Conservation (phyloP, 1,139 yeast species). For the Yamadazyma friedrichii region DNA sequence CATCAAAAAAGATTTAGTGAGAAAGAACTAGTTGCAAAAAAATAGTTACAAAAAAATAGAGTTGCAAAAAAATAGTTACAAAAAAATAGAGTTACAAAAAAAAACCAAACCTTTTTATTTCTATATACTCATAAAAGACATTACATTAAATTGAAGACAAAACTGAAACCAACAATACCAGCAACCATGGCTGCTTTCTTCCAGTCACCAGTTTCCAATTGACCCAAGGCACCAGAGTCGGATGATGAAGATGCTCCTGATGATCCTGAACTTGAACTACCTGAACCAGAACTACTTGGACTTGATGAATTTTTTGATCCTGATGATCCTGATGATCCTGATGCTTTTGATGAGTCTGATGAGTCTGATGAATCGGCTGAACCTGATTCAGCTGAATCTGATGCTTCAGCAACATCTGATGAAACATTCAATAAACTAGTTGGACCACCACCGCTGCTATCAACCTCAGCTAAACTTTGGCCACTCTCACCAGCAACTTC, state of each 20-base stretch:
- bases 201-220: conserved; percentile 32
- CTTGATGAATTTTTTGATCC: conserved; percentile 32
- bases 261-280: conserved; percentile 9
- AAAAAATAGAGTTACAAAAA: background rate
- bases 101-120: background rate
- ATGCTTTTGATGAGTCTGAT: conserved; percentile 10
- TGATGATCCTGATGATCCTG: conserved; percentile 6
- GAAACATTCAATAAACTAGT: conserved; percentile 11
- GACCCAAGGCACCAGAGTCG: conserved; percentile 17
- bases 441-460: conserved; percentile 12
- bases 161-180: conserved; percentile 38
- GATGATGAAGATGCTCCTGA: conserved; percentile 13
- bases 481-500: conserved; percentile 9
- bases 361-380: conserved; percentile 13
- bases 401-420: conserved; percentile 9
- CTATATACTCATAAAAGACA: background rate
- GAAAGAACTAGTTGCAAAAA: conserved; percentile 1
- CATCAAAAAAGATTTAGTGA: background rate
- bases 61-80: background rate
- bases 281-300: conserved; percentile 10
- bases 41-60: background rate
- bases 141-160: conserved; percentile 34
- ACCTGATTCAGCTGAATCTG: background rate
- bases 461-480: too few relatives aligned
- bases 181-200: conserved; percentile 40